Percentiles rank a stretch among this genome's conserved stretches.
phyloP scores from a whole-genome alignment of 257 asterid species.

The Petrea volubilis region DNA sequence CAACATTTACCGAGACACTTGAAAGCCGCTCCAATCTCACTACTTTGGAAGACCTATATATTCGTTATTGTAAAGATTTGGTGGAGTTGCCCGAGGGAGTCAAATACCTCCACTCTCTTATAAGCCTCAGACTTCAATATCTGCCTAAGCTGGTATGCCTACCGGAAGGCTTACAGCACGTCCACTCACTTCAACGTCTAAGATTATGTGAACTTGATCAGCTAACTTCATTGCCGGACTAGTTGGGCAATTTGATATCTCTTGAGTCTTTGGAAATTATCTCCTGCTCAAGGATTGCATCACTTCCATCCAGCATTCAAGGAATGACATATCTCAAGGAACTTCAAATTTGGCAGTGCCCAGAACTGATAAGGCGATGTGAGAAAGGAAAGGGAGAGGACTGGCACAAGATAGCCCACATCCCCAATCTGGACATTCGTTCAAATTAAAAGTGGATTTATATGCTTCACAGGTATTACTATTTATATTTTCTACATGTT shows the following conservation, averaged over 20 bases:
- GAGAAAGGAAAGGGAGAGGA: too few species aligned
- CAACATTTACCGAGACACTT: conserved; percentile 2
- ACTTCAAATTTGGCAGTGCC: background rate
- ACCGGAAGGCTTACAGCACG: too few species aligned
- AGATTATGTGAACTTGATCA: background rate
- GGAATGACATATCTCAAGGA: conserved; percentile 21
- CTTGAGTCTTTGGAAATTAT: background rate
- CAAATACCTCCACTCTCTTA: conserved; percentile 4
- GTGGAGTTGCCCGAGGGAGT: conserved; percentile 10
- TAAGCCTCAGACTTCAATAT: accelerated
- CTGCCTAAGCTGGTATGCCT: conserved; percentile 15
- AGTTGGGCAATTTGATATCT: background rate
- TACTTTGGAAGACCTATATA: background rate
- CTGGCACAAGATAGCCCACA: too few species aligned
- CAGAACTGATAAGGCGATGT: conserved; percentile 23
- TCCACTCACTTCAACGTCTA: background rate
- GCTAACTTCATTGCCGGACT: conserved; percentile 25
- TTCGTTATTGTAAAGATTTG: background rate
- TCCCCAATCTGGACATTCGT: too few species aligned
- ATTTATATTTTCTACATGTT: too few species aligned
- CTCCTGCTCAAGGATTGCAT: conserved; percentile 10
- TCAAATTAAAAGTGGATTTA: too few species aligned
- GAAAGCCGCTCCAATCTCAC: conserved; percentile 14
- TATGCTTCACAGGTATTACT: too few species aligned
- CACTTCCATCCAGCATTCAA: conserved; percentile 24